Evolutionary conservation across 2,329 filamentous ascomycete species (phyloP).

Genomic region (Furcasterigmium furcatum): DNA sequence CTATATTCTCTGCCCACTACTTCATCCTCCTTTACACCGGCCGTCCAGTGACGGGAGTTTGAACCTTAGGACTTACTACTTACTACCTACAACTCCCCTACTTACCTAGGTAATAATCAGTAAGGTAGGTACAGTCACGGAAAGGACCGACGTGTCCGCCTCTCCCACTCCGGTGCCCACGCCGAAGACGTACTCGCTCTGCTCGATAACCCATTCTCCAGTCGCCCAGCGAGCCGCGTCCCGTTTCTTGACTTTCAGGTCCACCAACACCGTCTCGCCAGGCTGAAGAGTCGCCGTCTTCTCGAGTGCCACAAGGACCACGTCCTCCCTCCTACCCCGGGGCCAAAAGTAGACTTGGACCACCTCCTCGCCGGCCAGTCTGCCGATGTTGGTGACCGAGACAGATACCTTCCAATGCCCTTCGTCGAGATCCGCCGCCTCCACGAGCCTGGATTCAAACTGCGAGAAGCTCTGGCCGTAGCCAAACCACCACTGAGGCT

Average conservation of each 20-base stretch:
- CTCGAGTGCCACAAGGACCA: not conserved
- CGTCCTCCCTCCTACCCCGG: constrained; percentile 21
- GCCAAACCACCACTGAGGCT: constrained; percentile 50
- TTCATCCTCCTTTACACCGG: too few relatives aligned
- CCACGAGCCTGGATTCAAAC: constrained; percentile 5
- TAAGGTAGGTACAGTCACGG: too few relatives aligned
- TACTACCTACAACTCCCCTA: too few relatives aligned
- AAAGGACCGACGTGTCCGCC: not conserved
- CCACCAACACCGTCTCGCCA: not conserved
- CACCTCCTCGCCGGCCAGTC: constrained; percentile 18
- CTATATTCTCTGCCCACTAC: too few relatives aligned
- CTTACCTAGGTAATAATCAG: too few relatives aligned
- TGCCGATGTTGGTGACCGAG: constrained; percentile 34
- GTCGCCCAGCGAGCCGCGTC: not conserved
- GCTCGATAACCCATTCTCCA: not conserved
- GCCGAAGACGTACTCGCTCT: not conserved
- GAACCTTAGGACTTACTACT: too few relatives aligned
- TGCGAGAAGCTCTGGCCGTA: constrained; percentile 7
- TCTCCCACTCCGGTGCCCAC: not conserved
- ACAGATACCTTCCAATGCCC: constrained; percentile 40
- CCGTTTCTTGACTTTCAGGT: not conserved
- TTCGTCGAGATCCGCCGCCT: constrained; percentile 21
- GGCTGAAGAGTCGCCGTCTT: too few relatives aligned
- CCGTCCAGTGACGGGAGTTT: too few relatives aligned
- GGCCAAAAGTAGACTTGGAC: constrained; percentile 24